Conservation (phyloP, 768 basidiomycete species). For the Holtermanniella nyarrowii region DNA sequence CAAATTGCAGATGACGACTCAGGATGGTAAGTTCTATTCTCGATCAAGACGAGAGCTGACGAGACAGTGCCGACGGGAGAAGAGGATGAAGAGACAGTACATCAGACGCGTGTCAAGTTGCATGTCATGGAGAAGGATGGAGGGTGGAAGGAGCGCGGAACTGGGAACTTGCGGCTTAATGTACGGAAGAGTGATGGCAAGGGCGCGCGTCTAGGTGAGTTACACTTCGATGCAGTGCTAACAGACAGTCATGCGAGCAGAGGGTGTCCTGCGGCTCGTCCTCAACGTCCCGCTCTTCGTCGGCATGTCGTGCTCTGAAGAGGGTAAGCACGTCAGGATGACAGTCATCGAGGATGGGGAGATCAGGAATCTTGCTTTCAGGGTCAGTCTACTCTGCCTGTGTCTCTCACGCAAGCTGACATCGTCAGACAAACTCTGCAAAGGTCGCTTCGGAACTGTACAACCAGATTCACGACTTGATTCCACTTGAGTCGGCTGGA, state of each 20-base stretch:
- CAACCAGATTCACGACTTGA: conserved; percentile 18
- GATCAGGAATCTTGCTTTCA: conserved; percentile 25
- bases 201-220: conserved; percentile 40
- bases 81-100: conserved; percentile 41
- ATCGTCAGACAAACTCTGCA: conserved; percentile 13
- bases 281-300: conserved; percentile 41
- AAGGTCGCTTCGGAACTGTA: conserved; percentile 25
- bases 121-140: conserved; percentile 38
- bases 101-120: conserved; percentile 40
- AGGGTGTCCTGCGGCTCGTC: conserved; percentile 42
- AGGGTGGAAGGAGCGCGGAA: conserved; percentile 42
- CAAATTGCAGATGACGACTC: conserved; percentile 38
- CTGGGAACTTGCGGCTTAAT: conserved; percentile 40
- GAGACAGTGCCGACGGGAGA: conserved; percentile 41
- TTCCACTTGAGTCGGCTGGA: conserved; percentile 13
- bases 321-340: conserved; percentile 35
- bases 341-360: conserved; percentile 28
- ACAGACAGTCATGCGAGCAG: conserved; percentile 42
- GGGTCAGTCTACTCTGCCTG: conserved; percentile 14
- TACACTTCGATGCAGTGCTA: not conserved
- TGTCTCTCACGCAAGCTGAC: not conserved
- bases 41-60: not conserved
- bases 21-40: conserved; percentile 36
- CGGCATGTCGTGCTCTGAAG: conserved; percentile 33
- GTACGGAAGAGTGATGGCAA: conserved; percentile 26